A percentile compares a stretch with the other conserved stretches of the same genome.
Conservation (phyloP, 192 early-diverging fungal species). For the Coemansia sp. region DNA sequence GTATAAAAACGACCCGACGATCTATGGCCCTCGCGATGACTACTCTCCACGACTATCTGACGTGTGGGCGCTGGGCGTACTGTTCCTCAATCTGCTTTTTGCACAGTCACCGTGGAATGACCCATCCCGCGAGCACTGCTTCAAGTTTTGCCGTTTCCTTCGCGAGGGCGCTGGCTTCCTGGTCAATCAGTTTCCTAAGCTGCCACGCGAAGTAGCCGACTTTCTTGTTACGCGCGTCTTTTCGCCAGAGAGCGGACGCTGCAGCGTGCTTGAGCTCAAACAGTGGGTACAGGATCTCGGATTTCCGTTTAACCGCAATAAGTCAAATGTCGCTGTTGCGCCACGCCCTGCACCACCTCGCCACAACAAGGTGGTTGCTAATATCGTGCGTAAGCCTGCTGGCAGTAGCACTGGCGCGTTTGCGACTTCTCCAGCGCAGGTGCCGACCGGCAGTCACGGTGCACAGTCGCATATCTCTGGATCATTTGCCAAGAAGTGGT, state of each 20-base stretch:
- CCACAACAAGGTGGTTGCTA: constrained; percentile 23
- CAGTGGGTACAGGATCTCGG: constrained; percentile 53
- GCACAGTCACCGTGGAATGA: constrained; percentile 73
- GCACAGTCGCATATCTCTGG: constrained; percentile 5
- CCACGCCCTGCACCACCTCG: constrained; percentile 18
- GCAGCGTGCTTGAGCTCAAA: constrained; percentile 54
- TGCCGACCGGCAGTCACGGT: too few species aligned
- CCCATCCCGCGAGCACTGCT: constrained; percentile 59
- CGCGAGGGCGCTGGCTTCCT: constrained; percentile 63
- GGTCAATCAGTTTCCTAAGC: constrained; percentile 58
- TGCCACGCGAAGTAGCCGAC: constrained; percentile 58
- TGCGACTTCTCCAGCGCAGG: not conserved
- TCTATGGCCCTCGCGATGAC: constrained; percentile 53
- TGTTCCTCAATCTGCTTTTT: constrained; percentile 69
- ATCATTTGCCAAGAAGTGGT: constrained; percentile 43
- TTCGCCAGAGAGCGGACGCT: constrained; percentile 57
- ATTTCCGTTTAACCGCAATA: constrained; percentile 38
- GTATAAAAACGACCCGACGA: constrained; percentile 46
- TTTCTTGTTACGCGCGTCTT: constrained; percentile 65
- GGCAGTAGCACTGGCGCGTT: not conserved
- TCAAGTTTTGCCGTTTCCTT: constrained; percentile 62
- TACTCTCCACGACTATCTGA: constrained; percentile 66
- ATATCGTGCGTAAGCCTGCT: constrained; percentile 12
- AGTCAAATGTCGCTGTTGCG: not conserved
- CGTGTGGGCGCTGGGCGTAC: constrained; percentile 73